Base-by-base conservation (phyloP, 2,329 filamentous ascomycete genomes). In the Xylaria sp. region DNA sequence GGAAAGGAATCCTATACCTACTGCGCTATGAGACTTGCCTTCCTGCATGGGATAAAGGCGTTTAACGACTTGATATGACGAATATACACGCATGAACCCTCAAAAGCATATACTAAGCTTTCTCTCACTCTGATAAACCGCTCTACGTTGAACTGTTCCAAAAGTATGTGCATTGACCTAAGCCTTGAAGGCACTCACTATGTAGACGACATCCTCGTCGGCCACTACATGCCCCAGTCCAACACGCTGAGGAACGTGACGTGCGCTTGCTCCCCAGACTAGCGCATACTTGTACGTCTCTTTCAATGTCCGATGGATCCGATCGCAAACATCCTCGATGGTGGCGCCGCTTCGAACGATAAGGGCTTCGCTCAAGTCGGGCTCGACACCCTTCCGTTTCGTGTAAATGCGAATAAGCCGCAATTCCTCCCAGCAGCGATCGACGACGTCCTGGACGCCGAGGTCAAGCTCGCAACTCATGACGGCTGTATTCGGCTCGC, bases 201-300 rank as follows among this genome's bases (percentile, higher is more conserved):
- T 89, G 71, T 87, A 88, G 53, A 89, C 87, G 17, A 89, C 87
- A 72, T 89, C 87, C 75, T 89, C 87, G 67, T 90, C 87, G 1
- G 83, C 79, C 46, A 99, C 94, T 12, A 87, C 73, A 82, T 99
- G 95, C 6, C 87, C 83, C 72, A 99, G 78, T 1, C 95, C 96
- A 38, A 97, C 94, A 66, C 95, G 84, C 82, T 99, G 95, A 37
- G 96, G 95, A 37, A 98, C 84, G 82, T 99, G 96, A 72, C 92
- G 88, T 37, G 95, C 95, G 78, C 94, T 98, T 17, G 94, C 94
- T 4, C 95, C 95, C 96, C 96, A 99, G 0, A 99, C 95, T 69
- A 98, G 80, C 2, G 95, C 96, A 80, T 98, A 97, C 83, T 98
- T 99, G 85, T 98, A 99, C 4, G 93, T 97, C 67, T 99, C 96